phyloP scores from a whole-genome alignment of 441 rosid species.

The Bocquillonia castaneifolia region DNA sequence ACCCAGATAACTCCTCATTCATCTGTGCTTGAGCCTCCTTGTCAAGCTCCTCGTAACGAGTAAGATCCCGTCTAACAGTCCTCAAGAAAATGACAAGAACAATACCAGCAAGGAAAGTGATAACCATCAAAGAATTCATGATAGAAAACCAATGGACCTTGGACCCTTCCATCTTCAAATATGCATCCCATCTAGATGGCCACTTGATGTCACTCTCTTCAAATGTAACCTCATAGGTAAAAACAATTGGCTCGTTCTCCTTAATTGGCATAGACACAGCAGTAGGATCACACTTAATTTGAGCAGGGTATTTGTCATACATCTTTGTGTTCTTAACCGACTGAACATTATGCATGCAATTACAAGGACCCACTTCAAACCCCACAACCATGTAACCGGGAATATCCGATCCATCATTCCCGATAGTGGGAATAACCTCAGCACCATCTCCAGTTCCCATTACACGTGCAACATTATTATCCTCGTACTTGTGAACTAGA shows the following conservation, averaged over 20 bases:
- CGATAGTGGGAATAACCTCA: constrained; percentile 55
- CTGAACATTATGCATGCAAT: constrained; percentile 47
- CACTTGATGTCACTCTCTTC: constrained; percentile 70
- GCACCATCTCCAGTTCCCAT: constrained; percentile 87
- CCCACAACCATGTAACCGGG: constrained; percentile 85
- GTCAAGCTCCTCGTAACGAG: constrained; percentile 68
- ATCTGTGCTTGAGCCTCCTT: constrained; percentile 72
- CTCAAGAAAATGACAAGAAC: constrained; percentile 74
- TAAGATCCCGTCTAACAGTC: constrained; percentile 63
- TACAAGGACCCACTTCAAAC: constrained; percentile 83
- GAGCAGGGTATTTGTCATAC: constrained; percentile 51
- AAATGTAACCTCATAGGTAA: constrained; percentile 67
- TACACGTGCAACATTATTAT: constrained; percentile 64
- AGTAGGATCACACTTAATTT: constrained; percentile 66
- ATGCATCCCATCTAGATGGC: constrained; percentile 92
- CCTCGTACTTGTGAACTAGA: constrained; percentile 79
- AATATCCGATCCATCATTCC: constrained; percentile 39
- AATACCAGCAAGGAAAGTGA: constrained; percentile 68
- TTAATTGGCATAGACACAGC: constrained; percentile 59
- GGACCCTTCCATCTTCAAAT: constrained; percentile 83
- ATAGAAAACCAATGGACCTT: constrained; percentile 81
- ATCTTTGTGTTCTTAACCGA: constrained; percentile 48
- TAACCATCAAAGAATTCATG: constrained; percentile 66
- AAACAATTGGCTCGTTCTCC: constrained; percentile 69
- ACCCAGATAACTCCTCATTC: constrained; percentile 77